These are phyloP conservation scores for Hyaloscypha variabilis DNA, from an alignment of 495 filamentous ascomycete genomes.

Conservation along the genomic window DNA sequence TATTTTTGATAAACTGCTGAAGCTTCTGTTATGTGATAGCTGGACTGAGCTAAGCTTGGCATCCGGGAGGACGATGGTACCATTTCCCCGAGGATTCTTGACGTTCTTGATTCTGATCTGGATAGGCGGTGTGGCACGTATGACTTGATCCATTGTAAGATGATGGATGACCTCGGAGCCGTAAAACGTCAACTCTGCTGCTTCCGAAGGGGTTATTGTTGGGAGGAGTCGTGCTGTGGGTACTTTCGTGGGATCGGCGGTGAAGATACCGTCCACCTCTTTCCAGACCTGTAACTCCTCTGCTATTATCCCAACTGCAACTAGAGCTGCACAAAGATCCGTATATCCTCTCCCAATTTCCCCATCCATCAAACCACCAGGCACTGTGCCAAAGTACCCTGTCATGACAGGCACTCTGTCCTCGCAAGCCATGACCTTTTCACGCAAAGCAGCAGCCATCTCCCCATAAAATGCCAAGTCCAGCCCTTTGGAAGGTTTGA, in stretches of 20 bases:
- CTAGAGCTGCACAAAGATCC: slow-evolving; percentile 83
- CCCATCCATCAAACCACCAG: slow-evolving; percentile 75
- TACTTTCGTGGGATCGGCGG: slow-evolving; percentile 84
- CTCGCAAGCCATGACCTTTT: slow-evolving; percentile 69
- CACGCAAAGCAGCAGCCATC: slow-evolving; percentile 63
- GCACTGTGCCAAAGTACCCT: slow-evolving; percentile 87
- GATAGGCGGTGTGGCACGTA: slow-evolving; percentile 79
- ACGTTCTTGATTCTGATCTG: slow-evolving; percentile 98
- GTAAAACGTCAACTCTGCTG: slow-evolving; percentile 90
- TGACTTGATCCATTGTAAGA: slow-evolving; percentile 98
- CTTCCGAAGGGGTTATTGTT: slow-evolving; percentile 83
- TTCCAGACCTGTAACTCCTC: slow-evolving; percentile 91
- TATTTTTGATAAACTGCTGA: slow-evolving; percentile 40
- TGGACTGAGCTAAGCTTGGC: slow-evolving; percentile 44
- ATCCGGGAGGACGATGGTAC: slow-evolving; percentile 80
- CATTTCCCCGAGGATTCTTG: slow-evolving; percentile 85
- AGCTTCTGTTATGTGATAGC: slow-evolving; percentile 30
- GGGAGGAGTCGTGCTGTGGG: slow-evolving; percentile 77
- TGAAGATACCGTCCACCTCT: slow-evolving; percentile 91
- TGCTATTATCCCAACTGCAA: slow-evolving; percentile 76
- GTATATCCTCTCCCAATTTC: slow-evolving; percentile 86
- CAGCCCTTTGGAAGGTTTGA: slow-evolving; percentile 61
- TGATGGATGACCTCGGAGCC: slow-evolving; percentile 97
- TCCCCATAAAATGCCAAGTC: slow-evolving; percentile 80
- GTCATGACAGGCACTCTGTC: slow-evolving; percentile 77